Base-by-base conservation (phyloP, 2,329 filamentous ascomycete genomes). In the Colletotrichum tropicale region DNA sequence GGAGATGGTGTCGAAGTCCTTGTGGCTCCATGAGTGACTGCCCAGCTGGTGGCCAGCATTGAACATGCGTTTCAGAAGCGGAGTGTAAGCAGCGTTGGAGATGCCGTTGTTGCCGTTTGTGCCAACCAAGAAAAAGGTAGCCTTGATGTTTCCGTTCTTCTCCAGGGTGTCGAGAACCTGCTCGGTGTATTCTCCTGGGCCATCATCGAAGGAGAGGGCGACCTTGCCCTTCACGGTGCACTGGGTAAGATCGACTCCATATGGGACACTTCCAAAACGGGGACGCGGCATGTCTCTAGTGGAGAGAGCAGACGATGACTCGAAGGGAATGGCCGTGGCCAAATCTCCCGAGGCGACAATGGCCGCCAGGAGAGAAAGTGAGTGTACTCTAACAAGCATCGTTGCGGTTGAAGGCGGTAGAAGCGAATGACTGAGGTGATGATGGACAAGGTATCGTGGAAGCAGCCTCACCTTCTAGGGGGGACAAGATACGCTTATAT, bases 11-110 rank as follows among this genome's bases (percentile, higher is more conserved):
- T 81, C 82, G 18, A 88, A 82, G 76, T 89, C 84, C 69, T 84
- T 80, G 78, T 89, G 88, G n/a, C 84, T 85, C 85, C 85, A 89
- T 2, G 87, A 88, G 79, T 89, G 88, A 66, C 85, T 86, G 64
- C 82, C 88, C 43, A 89, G 81, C 66, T 89, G 88, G 78, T 89
- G 88, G 48, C 88, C 87, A 52, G 84, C 82, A 5, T 78, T 78
- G 65, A 84, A 78, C 85, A 89, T 88, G 65, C 85, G 83, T 77
- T 87, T 81, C 75, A 90, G 83, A 32, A 85, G 81, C n/a, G 81
- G 81, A 52, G 82, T 78, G 81, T 85, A 88, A 18, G 82, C 82
- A 8, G 83, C 78, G 52, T 76, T 78, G 43, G 78, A 78, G 55
- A 87, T 84, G 8, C 84, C 84, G 71, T 82, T 82, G 58, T 79